Percentiles rank a stretch among this genome's conserved stretches.
Conservation (phyloP, 164 flowering plant genomes). For the Stephania cephalantha region DNA sequence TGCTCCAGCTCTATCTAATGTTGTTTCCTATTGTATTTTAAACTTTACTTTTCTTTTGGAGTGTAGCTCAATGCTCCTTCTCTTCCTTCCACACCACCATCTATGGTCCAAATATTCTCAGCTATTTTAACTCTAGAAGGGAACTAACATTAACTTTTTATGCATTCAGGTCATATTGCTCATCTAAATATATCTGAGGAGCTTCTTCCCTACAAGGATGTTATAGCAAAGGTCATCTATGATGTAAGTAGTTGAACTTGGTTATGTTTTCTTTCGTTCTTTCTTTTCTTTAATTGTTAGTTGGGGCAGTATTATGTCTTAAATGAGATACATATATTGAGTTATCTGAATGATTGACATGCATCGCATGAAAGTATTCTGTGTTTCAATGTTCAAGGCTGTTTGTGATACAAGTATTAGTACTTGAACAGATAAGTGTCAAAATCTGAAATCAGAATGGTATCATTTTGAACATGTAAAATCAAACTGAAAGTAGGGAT, state of each 20-base stretch:
- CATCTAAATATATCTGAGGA: slow-evolving; percentile 87
- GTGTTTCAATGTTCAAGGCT: too few species aligned
- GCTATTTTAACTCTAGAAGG: not conserved
- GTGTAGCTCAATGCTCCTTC: not conserved
- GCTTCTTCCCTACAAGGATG: slow-evolving; percentile 81
- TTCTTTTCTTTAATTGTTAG: too few species aligned
- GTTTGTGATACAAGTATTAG: too few species aligned
- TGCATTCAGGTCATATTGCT: slow-evolving; percentile 88
- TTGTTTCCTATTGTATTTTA: not conserved
- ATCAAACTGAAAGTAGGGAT: too few species aligned
- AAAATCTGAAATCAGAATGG: too few species aligned
- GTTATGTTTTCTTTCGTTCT: not conserved
- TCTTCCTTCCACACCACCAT: not conserved
- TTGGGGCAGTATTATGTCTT: too few species aligned
- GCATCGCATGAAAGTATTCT: too few species aligned
- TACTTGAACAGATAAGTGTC: too few species aligned
- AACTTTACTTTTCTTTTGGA: not conserved
- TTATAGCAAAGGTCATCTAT: slow-evolving; percentile 89
- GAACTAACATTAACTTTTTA: slow-evolving; percentile 4
- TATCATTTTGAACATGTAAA: too few species aligned
- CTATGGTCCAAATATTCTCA: not conserved
- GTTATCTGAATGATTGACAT: too few species aligned
- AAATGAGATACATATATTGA: too few species aligned
- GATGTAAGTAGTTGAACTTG: slow-evolving; percentile 56
- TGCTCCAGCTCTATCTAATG: not conserved